Percentiles rank a stretch among this genome's conserved stretches.
Evolutionary conservation across 75 land plant genomes (phyloP).

Genomic region (Picea sitchensis): DNA sequence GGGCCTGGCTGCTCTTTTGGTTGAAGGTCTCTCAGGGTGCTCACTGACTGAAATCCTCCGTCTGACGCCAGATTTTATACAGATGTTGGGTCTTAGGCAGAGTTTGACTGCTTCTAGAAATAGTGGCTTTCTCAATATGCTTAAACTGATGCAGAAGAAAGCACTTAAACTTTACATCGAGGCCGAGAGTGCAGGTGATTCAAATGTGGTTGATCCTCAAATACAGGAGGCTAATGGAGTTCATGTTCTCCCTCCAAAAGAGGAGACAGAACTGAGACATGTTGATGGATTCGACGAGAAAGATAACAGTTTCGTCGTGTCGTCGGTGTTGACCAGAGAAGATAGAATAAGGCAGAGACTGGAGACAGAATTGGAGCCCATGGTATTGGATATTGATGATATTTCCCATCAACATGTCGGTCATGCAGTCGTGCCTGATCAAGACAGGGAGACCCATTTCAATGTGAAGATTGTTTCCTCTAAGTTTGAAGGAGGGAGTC

Average conservation of each 20-base stretch:
- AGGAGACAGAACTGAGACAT: background rate
- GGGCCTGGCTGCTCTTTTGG: slow-evolving; percentile 87
- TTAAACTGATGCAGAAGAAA: slow-evolving; percentile 83
- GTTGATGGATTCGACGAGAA: background rate
- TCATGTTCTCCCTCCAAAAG: background rate
- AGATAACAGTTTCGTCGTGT: background rate
- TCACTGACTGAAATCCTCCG: slow-evolving; percentile 49
- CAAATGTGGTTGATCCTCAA: background rate
- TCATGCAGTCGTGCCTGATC: slow-evolving; percentile 67
- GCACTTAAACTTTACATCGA: slow-evolving; percentile 30
- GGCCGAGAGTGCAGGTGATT: background rate
- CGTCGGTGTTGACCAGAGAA: slow-evolving; percentile 16
- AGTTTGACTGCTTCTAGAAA: slow-evolving; percentile 83
- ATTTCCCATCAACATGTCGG: slow-evolving; percentile 88
- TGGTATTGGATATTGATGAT: slow-evolving; percentile 71
- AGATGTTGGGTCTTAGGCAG: slow-evolving; percentile 76
- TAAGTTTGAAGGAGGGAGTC: slow-evolving; percentile 70
- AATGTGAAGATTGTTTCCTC: slow-evolving; percentile 67
- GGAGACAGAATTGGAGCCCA: slow-evolving; percentile 53
- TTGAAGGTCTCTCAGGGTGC: slow-evolving; percentile 65
- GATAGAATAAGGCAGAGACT: slow-evolving; percentile 63
- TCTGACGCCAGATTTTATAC: slow-evolving; percentile 64
- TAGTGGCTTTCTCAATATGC: slow-evolving; percentile 92
- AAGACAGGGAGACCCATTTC: slow-evolving; percentile 79
- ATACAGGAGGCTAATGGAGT: background rate